Base-by-base conservation (phyloP, 2,329 filamentous ascomycete genomes). In the Colletotrichum australisinense region DNA sequence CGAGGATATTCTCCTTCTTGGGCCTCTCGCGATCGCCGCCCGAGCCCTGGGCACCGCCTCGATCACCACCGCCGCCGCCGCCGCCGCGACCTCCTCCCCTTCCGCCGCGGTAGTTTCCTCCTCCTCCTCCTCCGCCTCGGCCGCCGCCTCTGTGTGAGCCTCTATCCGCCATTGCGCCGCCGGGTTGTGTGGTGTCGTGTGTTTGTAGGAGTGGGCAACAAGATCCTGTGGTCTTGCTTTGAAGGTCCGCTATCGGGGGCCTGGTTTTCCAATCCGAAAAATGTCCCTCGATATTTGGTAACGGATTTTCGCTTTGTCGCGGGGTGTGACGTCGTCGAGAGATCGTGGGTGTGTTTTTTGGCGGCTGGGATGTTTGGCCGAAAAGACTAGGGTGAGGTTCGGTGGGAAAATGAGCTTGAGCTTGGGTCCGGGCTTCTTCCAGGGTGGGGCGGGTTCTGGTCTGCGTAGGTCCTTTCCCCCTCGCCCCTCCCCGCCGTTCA, bases 1-100 rank as follows among this genome's bases (percentile, higher is more conserved):
- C 96, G 67, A 99, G 90, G 79, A 99, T 99, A 83, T 98, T 98
- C 85, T 99, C 97, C 88, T 98, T 98, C 91, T 98, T 98, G 74
- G 95, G 94, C 78, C 93, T 91, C 84, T 97, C 94, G 77, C 89
- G 85, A 74, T 89, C 82, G 63, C 76, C 76, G 49, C 63, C 65
- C 46, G 72, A 46, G 35, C 75, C 63, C 49, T 70, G 69, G 62
- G 71, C 85, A 28, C 62, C 72, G 42, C 72, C 72, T 73, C 88
- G 83, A 69, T 85, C 83, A 60, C 83, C 84, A 65, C 84, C 83
- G 52, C 85, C 80, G 63, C 78, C 81, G n/a, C 79, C 80, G 49
- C 80, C 82, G 66, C 80, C 83, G 72, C 81, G 79, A 46, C 82
- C 85, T 70, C 86, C 89, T 74, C 85, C 81, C 64, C 84, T 81